Evolutionary conservation across 257 asterid species (phyloP), one percentile per base, ranked within the genome.

Genomic region (Lycium ferocissimum): DNA sequence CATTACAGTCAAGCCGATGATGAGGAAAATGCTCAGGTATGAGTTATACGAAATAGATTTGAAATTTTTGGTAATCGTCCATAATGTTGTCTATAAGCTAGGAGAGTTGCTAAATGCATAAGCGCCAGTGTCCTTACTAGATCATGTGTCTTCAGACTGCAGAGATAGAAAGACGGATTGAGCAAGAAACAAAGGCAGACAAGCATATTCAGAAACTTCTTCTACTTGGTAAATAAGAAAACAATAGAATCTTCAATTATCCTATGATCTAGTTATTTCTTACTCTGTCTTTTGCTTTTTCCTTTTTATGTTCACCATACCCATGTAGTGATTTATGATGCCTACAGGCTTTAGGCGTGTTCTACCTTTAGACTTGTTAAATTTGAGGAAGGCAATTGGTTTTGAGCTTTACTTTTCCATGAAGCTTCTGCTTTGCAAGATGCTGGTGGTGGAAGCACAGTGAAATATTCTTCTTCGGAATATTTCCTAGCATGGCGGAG

Each of bases 121-220:
- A 65, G 71, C 53, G n/a, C 10, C 75, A 69, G 71, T 54, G 33
- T 51, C 85, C 40, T 69, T 45, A 56, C 78, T 10, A 67, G 61
- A 40, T 61, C 61, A 73, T 72, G 86, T 54, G 65, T 85, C 83
- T 86, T 72, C 93, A 97, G 99, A 90, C 99, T 90, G 98, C 95
- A 78, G 99, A 95, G 84, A 95, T 97, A 86, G 99, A 95, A 88
- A 91, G 99, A 90, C 90, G 99, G 85, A 97, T 95, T 56, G 99
- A 97, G 88, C 98, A 90, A 91, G 99, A 97, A 91, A 88, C 98
- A 3, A 95, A 97, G 85, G 98, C 98, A 8, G 99, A 97, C 90
- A 93, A 92, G 89, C 99, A 97, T 86, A 94, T 95, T 86, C 99
- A 95, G 91, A 97, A 95, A 87, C 98, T 97, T 89, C 95, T 97